Percentiles rank a stretch among this genome's conserved stretches.
phyloP scores from a whole-genome alignment of 371 early-diverging fungal genomes.

The Actinomortierella wolfii region DNA sequence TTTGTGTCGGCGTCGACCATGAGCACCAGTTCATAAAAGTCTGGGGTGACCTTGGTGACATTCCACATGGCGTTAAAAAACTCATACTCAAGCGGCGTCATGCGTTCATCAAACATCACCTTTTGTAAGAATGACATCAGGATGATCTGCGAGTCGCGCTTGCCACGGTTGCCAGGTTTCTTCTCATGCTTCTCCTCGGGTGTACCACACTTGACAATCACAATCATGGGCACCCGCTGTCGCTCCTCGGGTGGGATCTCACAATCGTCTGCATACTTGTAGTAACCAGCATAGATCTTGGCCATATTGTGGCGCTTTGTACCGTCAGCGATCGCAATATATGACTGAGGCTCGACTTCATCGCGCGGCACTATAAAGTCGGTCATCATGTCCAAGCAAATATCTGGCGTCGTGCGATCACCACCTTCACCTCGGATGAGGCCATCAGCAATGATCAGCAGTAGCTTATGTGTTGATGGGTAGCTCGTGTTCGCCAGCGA shows the following conservation, averaged over 20 bases:
- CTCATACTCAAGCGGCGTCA: slow-evolving; percentile 94
- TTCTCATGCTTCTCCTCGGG: slow-evolving; percentile 68
- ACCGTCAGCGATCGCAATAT: slow-evolving; percentile 88
- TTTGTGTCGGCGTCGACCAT: slow-evolving; percentile 98
- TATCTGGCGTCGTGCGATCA: slow-evolving; percentile 74
- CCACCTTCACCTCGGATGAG: slow-evolving; percentile 84
- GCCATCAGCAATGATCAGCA: slow-evolving; percentile 90
- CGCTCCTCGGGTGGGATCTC: slow-evolving; percentile 44
- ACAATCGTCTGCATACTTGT: slow-evolving; percentile 57
- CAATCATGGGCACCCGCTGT: slow-evolving; percentile 80
- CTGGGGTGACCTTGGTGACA: slow-evolving; percentile 82
- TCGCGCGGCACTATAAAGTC: slow-evolving; percentile 58
- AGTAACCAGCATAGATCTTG: slow-evolving; percentile 92
- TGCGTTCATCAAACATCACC: slow-evolving; percentile 88
- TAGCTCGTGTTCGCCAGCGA: slow-evolving; percentile 86
- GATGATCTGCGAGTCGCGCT: slow-evolving; percentile 98
- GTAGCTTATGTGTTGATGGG: slow-evolving; percentile 84
- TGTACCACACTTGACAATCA: slow-evolving; percentile 93
- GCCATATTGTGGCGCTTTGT: slow-evolving; percentile 88
- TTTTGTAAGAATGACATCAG: slow-evolving; percentile 95
- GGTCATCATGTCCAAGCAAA: slow-evolving; percentile 72
- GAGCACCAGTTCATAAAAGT: slow-evolving; percentile 84
- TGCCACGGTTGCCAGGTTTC: slow-evolving; percentile 98
- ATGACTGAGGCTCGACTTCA: slow-evolving; percentile 65
- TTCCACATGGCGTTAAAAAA: slow-evolving; percentile 87